These are phyloP conservation scores for Nigrospora oryzae DNA, from an alignment of 2,329 filamentous ascomycete species.

Conservation along the genomic window DNA sequence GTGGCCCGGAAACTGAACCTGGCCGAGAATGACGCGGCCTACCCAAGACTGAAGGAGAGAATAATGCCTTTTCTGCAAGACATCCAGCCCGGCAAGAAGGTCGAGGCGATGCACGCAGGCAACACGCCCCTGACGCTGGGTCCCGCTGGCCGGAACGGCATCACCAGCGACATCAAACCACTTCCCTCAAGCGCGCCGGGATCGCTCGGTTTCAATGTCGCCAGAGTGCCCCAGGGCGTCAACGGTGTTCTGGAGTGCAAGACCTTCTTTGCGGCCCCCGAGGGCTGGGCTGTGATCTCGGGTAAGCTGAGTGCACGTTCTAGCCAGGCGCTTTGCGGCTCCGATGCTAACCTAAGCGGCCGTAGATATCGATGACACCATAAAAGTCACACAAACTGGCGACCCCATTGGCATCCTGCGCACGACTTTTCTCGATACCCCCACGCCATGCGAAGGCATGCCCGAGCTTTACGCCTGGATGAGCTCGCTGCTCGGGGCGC, in stretches of 20 bases:
- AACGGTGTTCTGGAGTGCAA: constrained; percentile 53
- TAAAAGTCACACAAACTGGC: constrained; percentile 81
- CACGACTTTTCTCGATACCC: constrained; percentile 73
- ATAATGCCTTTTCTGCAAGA: constrained; percentile 73
- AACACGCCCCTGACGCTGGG: constrained; percentile 45
- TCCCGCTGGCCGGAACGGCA: constrained; percentile 63
- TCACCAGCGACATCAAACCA: constrained; percentile 55
- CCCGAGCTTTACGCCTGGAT: constrained; percentile 71
- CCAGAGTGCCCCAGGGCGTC: constrained; percentile 40
- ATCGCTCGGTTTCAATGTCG: constrained; percentile 33
- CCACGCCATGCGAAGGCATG: constrained; percentile 69
- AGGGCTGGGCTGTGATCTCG: constrained; percentile 79
- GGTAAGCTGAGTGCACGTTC: constrained; percentile 28
- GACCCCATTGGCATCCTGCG: constrained; percentile 73
- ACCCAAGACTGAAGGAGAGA: constrained; percentile 54
- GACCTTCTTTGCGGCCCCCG: constrained; percentile 65
- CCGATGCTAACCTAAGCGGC: background rate
- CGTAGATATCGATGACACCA: constrained; percentile 85
- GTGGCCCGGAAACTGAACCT: constrained; percentile 64
- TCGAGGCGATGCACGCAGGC: constrained; percentile 52
- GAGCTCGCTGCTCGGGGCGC: constrained; percentile 38
- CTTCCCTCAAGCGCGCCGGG: constrained; percentile 37
- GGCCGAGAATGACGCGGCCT: constrained; percentile 48
- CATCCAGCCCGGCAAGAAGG: constrained; percentile 60
- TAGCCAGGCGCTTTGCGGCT: too few species aligned